Evolutionary conservation across 2,329 filamentous ascomycete genomes (phyloP), one percentile per base, ranked within the genome.

Genomic region (Pseudogymnoascus sp.): DNA sequence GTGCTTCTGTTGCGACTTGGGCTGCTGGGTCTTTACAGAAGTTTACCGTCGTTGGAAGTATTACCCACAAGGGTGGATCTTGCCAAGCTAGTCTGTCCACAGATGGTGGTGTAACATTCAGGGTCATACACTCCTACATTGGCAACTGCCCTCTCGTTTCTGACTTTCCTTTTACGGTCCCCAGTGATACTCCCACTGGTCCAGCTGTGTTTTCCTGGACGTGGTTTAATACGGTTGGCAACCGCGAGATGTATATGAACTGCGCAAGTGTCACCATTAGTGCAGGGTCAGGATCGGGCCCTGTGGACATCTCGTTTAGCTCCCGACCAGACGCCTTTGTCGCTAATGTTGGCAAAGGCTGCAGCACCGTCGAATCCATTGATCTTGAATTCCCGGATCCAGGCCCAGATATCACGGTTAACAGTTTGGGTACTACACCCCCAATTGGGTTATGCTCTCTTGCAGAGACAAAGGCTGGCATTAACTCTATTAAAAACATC

Each of bases 221-320:
- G 4, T 83, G 81, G 80, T 83, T 82, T 70, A 84, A 84, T 70
- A 75, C 77, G 61, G 67, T 82, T 29, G 84, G 84, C 2, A 86
- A 86, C 67, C 77, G 84, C 15, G 84, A 87, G 67, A 84, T 85
- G 77, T 88, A 88, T 74, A 85, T 85, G 82, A 84, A 86, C 69
- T 87, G 84, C 64, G 84, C 84, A 0, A 76, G 78, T 9, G 79
- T 86, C 37, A 77, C 78, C 24, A 81, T 87, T 60, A 66, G 65
- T 6, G 63, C 64, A n/a, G 69, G 67, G 1, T 35, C 63, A 21
- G 63, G 64, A 15, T 60, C 39, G 9, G 44, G 29, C 24, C 11
- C 24, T 29, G 44, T 54, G 24, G 37, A 40, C 2, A 40, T 57
- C 26, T 17, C 15, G 8, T 80, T 85, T 67, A 70, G 73, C 31